Conservation (phyloP, 345 rosid genomes). For the Cardamine chenopodiifolia region DNA sequence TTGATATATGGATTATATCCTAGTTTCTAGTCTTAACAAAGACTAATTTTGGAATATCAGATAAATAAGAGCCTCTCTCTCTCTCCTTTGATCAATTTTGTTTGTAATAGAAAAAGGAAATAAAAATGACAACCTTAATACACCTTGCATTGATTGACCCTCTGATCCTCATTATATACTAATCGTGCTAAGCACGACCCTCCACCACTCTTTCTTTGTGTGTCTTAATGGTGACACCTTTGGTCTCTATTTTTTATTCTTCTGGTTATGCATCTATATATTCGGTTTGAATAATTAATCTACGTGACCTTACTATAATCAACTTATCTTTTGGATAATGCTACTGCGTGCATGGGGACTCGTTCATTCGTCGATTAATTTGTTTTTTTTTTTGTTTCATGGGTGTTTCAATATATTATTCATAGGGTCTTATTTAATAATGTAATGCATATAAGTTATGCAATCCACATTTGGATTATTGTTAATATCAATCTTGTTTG, state of each 20-base stretch:
- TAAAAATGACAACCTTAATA: constrained; percentile 30
- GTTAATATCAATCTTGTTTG: background rate
- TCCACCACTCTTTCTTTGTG: background rate
- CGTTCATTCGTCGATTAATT: constrained; percentile 5
- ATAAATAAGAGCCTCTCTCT: background rate
- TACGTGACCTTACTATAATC: background rate
- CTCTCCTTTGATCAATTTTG: background rate
- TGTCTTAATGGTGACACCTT: background rate
- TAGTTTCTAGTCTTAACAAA: background rate
- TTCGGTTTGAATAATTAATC: background rate
- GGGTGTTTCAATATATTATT: constrained; percentile 11
- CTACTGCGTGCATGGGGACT: constrained; percentile 36
- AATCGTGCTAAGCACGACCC: constrained; percentile 34
- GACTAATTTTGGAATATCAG: background rate
- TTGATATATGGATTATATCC: background rate
- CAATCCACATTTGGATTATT: background rate
- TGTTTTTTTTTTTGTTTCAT: background rate
- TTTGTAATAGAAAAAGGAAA: background rate
- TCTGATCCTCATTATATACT: constrained; percentile 5
- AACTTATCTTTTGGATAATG: constrained; percentile 4
- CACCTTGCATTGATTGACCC: constrained; percentile 30
- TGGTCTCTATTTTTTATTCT: background rate
- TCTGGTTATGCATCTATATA: background rate
- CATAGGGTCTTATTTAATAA: background rate
- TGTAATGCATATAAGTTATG: background rate